Evolutionary conservation across 2,329 filamentous ascomycete genomes (phyloP).

Genomic region (Niveomyces coronatus): DNA sequence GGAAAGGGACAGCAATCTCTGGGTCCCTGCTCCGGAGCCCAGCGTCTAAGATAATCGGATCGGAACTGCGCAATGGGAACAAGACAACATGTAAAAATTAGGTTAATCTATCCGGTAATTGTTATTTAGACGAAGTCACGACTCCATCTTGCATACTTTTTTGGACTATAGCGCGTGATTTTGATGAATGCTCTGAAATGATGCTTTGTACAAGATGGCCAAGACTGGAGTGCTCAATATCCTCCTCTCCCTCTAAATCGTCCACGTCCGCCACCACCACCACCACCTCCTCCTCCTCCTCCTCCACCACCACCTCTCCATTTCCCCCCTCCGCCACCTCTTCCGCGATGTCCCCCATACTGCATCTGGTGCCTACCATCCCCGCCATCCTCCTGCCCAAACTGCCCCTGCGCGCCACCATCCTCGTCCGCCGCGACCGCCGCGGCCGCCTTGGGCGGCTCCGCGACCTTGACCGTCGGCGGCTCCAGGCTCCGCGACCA

Average conservation of each 20-base stretch:
- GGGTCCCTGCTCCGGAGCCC: conserved; percentile 23
- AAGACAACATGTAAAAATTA: conserved; percentile 11
- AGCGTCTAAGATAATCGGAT: neutral
- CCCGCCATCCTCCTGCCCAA: conserved; percentile 23
- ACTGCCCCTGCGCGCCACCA: conserved; percentile 20
- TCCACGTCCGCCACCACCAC: conserved; percentile 17
- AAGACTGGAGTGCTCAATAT: conserved; percentile 10
- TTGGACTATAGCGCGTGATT: neutral
- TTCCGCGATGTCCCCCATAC: conserved; percentile 19
- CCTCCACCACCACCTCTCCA: conserved; percentile 28
- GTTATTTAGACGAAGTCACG: conserved; percentile 22
- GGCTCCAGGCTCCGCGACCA: conserved; percentile 71
- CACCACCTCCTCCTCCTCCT: conserved; percentile 28
- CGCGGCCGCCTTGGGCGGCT: conserved; percentile 46
- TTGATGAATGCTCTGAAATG: neutral
- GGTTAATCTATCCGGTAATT: conserved; percentile 13
- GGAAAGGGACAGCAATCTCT: conserved; percentile 34
- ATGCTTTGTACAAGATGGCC: neutral
- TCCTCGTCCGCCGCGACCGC: conserved; percentile 23
- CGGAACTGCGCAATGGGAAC: neutral
- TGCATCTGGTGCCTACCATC: conserved; percentile 14
- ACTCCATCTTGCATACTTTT: conserved; percentile 18
- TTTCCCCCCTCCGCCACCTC: conserved; percentile 26
- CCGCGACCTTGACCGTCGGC: conserved; percentile 59
- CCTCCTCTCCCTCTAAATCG: conserved; percentile 27